Base-by-base conservation (phyloP, 805 yeast species). In the Zygoascus tannicola region DNA sequence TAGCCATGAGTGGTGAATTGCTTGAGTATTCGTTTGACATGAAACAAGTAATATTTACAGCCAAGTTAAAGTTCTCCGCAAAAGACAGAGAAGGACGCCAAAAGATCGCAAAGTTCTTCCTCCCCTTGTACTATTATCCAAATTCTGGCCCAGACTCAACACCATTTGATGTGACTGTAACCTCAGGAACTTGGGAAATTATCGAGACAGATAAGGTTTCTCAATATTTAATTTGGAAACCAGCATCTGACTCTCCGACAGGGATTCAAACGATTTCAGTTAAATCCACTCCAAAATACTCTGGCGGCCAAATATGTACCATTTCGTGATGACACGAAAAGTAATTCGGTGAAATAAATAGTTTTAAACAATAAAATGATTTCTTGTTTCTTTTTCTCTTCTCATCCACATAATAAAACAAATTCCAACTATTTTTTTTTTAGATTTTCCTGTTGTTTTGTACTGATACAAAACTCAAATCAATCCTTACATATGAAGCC, bases 81-180 rank as follows among this genome's bases (percentile, higher is more conserved):
- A 26, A 23, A 4, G 35, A 19, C n/a, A 18, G 10, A 8, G 22
- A 15, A 14, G 10, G 20, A 23, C 20, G 32, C 3, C 32, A 16
- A 23, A 3, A 47, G 7, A 26, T 26, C 52, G 1, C 20, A 16
- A 14, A 18, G 32, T 16, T 53, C 53, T n/a, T 26, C 3, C 79
- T 83, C 3, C 38, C 43, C 18, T 37, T 78, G 87, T 0, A 58
- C 71, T 38, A 73, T 88, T 1, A 82, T 68, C 56, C 55, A 85
- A 22, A 87, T 58, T 87, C 73, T 68, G 78, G 64, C 38, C 56
- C 59, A 39, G 75, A 68, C 44, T 68, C 66, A 47, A 45, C 70
- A 12, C n/a, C n/a, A n/a, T n/a, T n/a, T n/a, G 71, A 71, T 16
- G 69, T 83, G 4, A 66, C 65, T 22, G 66, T 78, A 14, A 68